phyloP scores from a whole-genome alignment of 2,329 filamentous ascomycete genomes.

The Calonectria honghensis region DNA sequence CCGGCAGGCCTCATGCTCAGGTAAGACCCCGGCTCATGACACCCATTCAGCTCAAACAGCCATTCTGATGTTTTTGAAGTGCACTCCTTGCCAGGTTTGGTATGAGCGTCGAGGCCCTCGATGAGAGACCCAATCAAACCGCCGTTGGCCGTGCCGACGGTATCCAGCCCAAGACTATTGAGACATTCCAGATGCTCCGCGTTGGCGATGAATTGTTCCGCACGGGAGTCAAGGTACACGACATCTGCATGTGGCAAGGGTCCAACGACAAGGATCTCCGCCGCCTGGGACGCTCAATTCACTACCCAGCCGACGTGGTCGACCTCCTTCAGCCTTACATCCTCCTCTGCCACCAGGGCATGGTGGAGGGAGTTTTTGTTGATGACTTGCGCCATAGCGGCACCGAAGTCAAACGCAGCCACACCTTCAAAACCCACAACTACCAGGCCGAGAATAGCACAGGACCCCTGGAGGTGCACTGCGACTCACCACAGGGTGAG shows the following conservation, averaged over 20 bases:
- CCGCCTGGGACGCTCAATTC: slow-evolving; percentile 77
- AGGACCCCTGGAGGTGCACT: slow-evolving; percentile 66
- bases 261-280: slow-evolving; percentile 69
- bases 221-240: slow-evolving; percentile 80
- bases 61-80: slow-evolving; percentile 30
- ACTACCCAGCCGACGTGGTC: slow-evolving; percentile 76
- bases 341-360: slow-evolving; percentile 80
- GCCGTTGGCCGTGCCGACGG: slow-evolving; percentile 81
- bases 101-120: slow-evolving; percentile 77
- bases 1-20: slow-evolving; percentile 73
- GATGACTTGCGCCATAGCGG: slow-evolving; percentile 79
- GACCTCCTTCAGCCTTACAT: slow-evolving; percentile 74
- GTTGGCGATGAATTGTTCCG: slow-evolving; percentile 79
- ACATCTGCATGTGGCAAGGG: slow-evolving; percentile 82
- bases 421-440: slow-evolving; percentile 74
- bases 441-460: slow-evolving; percentile 57
- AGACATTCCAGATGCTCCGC: slow-evolving; percentile 83
- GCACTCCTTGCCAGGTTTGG: slow-evolving; percentile 62
- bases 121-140: slow-evolving; percentile 80
- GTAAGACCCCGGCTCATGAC: slow-evolving; percentile 23
- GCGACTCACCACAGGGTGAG: slow-evolving; percentile 69
- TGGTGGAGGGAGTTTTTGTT: slow-evolving; percentile 82
- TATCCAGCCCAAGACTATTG: slow-evolving; percentile 85
- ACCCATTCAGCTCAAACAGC: background rate
- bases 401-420: slow-evolving; percentile 76